Evolutionary conservation across 2,329 filamentous ascomycete genomes (phyloP), one percentile per base, ranked within the genome.

Genomic region (Knoxdaviesia proteae): DNA sequence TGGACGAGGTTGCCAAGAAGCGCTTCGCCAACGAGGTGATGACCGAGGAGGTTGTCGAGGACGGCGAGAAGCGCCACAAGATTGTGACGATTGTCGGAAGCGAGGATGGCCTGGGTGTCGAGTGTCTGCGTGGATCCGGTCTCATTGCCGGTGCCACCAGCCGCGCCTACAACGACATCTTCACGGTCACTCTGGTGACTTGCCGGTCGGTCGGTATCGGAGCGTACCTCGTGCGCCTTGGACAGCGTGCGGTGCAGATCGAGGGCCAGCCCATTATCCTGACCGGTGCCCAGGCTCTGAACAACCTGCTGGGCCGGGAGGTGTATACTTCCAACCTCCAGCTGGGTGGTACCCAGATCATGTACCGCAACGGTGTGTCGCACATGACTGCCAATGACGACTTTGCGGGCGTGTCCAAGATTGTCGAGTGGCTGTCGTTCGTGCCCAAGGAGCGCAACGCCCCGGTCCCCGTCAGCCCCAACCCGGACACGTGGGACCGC

Each of bases 301-400:
- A 98, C 76, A 98, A 96, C 67, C 71, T 98, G 54, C 77, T 98
- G 47, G 90, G 90, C 55, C 86, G 92, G 52, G 90, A 98, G 63
- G 88, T 98, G 32, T 98, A 98, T 68, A 94, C 90, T 30, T 96
- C 90, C 47, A 98, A 98, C 72, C 65, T 98, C 56, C 90, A 98
- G 69, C 84, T 98, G 50, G 90, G 90, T 77, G 90, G 90, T 53
- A 98, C 90, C n/a, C 90, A 98, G 64, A 98, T 98, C 72, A 98
- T 98, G 90, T 96, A 98, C 76, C 87, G 84, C 67, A 98, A 98
- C 60, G 90, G 90, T 75, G 90, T 98, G 37, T 96, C 90, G 29
- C 90, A 98, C 68, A 88, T 96, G 83, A 94, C 88, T 51, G 90
- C 90, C 54, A 82, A 80, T 52, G 88, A 98, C 56, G 90, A 98